These are phyloP conservation scores for Trichoderma sp. DNA, from an alignment of 2,329 filamentous ascomycete genomes.

Conservation along the genomic window DNA sequence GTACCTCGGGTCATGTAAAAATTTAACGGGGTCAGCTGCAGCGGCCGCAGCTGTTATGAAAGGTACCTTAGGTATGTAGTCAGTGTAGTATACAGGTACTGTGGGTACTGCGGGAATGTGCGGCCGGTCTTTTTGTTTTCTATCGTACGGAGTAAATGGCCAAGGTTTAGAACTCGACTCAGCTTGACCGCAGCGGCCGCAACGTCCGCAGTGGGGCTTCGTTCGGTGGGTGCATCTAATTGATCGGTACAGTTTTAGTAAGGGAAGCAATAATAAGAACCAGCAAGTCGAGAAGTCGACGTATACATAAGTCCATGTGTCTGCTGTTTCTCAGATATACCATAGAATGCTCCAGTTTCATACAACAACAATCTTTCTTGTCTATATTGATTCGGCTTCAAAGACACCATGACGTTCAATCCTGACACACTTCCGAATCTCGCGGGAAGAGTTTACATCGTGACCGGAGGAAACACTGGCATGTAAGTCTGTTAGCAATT, in stretches of 20 bases:
- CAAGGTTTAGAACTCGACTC: background rate
- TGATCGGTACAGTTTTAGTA: background rate
- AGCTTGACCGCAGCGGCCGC: background rate
- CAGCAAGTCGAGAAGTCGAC: background rate
- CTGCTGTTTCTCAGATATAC: background rate
- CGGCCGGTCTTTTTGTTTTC: background rate
- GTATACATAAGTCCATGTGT: background rate
- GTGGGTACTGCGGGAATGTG: background rate
- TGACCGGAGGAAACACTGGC: background rate
- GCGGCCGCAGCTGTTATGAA: background rate
- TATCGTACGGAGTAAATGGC: too few species aligned
- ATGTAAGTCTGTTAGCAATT: background rate
- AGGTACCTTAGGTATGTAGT: too few species aligned
- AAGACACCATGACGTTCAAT: background rate
- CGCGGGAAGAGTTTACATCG: background rate
- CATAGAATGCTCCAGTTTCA: background rate
- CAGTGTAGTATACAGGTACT: background rate
- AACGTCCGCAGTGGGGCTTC: background rate
- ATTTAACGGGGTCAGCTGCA: background rate
- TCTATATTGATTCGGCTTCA: background rate
- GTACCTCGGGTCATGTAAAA: background rate
- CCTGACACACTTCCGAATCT: background rate
- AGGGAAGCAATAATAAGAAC: background rate
- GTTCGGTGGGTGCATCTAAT: background rate
- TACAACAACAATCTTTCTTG: background rate